Evolutionary conservation across 208 protist genomes (phyloP).

Genomic region (Kentomonas sorsogonicus): DNA sequence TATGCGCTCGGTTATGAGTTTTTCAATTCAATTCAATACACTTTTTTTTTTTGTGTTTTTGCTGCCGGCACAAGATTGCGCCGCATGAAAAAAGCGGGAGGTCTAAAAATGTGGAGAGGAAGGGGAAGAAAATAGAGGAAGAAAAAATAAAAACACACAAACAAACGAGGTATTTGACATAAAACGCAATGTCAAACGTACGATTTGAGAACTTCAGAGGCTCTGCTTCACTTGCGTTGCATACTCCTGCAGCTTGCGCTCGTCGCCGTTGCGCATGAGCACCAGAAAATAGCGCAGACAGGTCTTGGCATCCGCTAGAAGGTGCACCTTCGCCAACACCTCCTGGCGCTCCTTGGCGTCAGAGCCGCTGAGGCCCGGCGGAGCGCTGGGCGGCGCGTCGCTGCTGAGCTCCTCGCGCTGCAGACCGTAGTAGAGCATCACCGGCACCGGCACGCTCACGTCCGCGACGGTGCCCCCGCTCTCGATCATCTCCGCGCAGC

Average conservation of each 20-base stretch:
- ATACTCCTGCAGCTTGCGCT: slow-evolving; percentile 58
- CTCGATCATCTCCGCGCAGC: slow-evolving; percentile 52
- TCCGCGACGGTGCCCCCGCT: slow-evolving; percentile 71
- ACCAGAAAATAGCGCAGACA: slow-evolving; percentile 65
- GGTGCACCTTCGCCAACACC: slow-evolving; percentile 45
- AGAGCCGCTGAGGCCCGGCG: not conserved
- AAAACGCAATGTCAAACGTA: not conserved
- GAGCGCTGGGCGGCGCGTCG: slow-evolving; percentile 13
- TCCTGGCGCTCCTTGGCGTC: slow-evolving; percentile 29
- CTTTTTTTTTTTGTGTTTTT: no score
- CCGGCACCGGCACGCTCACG: slow-evolving; percentile 58
- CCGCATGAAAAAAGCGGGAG: no score
- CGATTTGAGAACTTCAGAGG: not conserved
- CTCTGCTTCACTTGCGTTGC: slow-evolving; percentile 41
- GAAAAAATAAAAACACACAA: not conserved
- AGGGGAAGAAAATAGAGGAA: not conserved
- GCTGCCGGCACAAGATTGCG: no score
- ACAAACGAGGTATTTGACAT: not conserved
- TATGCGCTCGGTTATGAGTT: no score
- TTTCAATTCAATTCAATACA: no score
- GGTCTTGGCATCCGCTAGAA: slow-evolving; percentile 76
- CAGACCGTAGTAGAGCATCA: slow-evolving; percentile 58
- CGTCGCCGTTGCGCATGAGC: slow-evolving; percentile 48
- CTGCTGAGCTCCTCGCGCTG: slow-evolving; percentile 41
- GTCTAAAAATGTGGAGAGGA: no score